Evolutionary conservation across 192 early-diverging fungal genomes (phyloP), one percentile per base, ranked within the genome.

Genomic region (Diversispora epigaea): DNA sequence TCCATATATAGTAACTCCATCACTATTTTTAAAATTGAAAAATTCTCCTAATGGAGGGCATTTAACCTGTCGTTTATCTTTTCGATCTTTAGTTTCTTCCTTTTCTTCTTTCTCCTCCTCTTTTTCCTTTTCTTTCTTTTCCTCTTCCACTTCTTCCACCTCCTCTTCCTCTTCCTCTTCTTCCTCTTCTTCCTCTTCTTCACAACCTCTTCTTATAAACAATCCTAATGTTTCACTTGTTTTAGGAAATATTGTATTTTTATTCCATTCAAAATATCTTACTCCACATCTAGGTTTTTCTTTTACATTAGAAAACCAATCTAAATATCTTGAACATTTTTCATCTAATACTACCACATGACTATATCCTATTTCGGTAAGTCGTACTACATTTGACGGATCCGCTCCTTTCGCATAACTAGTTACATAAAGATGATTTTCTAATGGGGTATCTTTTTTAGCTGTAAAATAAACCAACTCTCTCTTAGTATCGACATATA

Each of bases 381-480:
- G 25, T 7, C 83, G 79, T 32, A 47, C 63, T 10, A 75, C 50
- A 5, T 77, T 68, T 0, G 39, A 74, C 25, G 76, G 50, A 8
- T 75, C 61, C 0, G 79, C 70, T 6, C 57, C 55, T 12, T 56
- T 19, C 0, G 79, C 76, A 73, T 70, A 86, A 25, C 77, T 74
- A 19, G 82, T 77, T 4, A 88, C 89, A 73, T 91, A 91, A 1
- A 91, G 74, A 71, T 91, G 90, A 3, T 81, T 79, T 75, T 91
- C 90, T 14, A 89, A 63, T 11, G 86, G 83, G 0, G 81, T 77
- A 46, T 90, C 89, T 21, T 67, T 73, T 66, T 89, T 91, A 6
- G 78, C 90, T 9, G 76, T 84, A 64, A 90, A 91, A 57, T 89
- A 91, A 1, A 90, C 86, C 12, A 89, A 79, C 25, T 84, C 67